A percentile compares a stretch with the other conserved stretches of the same genome.
Conservation (phyloP, 2,329 filamentous ascomycete species). For the Curvularia sp. region DNA sequence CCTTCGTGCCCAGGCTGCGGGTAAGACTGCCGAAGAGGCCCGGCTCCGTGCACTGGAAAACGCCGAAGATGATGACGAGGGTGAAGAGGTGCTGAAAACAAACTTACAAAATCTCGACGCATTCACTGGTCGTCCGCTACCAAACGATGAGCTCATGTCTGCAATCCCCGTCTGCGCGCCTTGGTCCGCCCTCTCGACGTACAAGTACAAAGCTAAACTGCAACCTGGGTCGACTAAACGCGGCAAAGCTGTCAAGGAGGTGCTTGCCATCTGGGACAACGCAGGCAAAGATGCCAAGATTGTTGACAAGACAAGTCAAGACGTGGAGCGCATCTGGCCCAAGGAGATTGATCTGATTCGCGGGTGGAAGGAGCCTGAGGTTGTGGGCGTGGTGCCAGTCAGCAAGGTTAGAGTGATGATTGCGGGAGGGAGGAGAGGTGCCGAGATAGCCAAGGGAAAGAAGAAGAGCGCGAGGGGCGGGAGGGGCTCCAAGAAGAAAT, state of each 20-base stretch:
- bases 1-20: conserved; percentile 75
- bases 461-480: conserved; percentile 41
- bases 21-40: conserved; percentile 77
- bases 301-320: conserved; percentile 56
- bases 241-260: conserved; percentile 90
- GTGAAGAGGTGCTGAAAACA: conserved; percentile 60
- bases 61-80: conserved; percentile 62
- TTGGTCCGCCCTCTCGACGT: conserved; percentile 69
- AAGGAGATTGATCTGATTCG: conserved; percentile 85
- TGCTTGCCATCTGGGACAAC: conserved; percentile 79
- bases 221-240: conserved; percentile 92
- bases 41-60: conserved; percentile 57
- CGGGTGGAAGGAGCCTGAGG: conserved; percentile 80
- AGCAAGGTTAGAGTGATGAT: conserved; percentile 82
- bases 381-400: conserved; percentile 81
- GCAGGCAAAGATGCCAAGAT: conserved; percentile 63
- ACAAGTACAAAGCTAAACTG: conserved; percentile 94
- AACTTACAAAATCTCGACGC: conserved; percentile 63
- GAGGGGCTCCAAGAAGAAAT: conserved; percentile 44
- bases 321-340: conserved; percentile 80
- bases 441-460: conserved; percentile 39
- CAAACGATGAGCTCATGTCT: conserved; percentile 81
- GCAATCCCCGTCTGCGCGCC: conserved; percentile 69
- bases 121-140: conserved; percentile 78
- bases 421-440: conserved; percentile 51